phyloP scores from a whole-genome alignment of 176 grass and related monocot species.

The Alopecurus myosuroides region DNA sequence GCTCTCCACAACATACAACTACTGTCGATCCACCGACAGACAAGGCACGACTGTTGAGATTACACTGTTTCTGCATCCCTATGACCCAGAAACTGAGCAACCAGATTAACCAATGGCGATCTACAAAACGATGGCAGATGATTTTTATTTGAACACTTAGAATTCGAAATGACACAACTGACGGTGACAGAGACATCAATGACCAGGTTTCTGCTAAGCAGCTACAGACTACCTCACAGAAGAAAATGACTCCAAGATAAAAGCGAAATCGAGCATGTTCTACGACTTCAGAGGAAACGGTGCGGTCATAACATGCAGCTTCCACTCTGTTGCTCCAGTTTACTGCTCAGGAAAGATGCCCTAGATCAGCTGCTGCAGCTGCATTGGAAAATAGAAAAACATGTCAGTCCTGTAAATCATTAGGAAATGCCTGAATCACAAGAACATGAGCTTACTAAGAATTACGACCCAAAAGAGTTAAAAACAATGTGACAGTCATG shows the following conservation, averaged over 20 bases:
- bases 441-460: neutral
- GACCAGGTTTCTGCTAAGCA: constrained; percentile 8
- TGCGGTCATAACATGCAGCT: constrained; percentile 22
- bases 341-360: constrained; percentile 21
- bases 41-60: neutral
- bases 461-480: neutral
- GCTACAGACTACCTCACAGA: constrained; percentile 13
- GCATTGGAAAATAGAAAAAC: constrained; percentile 25
- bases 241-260: neutral
- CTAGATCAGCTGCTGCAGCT: constrained; percentile 41
- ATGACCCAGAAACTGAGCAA: neutral
- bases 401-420: neutral
- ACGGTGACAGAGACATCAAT: neutral
- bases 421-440: neutral
- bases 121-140: too few species aligned
- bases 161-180: neutral
- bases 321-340: neutral
- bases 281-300: neutral
- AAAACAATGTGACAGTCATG: neutral
- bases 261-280: constrained; percentile 12
- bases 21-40: neutral
- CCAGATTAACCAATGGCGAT: neutral
- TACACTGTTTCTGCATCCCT: neutral
- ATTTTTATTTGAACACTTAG: neutral
- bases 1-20: neutral